Evolutionary conservation across 2,329 filamentous ascomycete species (phyloP), one percentile per base, ranked within the genome.

Genomic region (Fusarium musae): DNA sequence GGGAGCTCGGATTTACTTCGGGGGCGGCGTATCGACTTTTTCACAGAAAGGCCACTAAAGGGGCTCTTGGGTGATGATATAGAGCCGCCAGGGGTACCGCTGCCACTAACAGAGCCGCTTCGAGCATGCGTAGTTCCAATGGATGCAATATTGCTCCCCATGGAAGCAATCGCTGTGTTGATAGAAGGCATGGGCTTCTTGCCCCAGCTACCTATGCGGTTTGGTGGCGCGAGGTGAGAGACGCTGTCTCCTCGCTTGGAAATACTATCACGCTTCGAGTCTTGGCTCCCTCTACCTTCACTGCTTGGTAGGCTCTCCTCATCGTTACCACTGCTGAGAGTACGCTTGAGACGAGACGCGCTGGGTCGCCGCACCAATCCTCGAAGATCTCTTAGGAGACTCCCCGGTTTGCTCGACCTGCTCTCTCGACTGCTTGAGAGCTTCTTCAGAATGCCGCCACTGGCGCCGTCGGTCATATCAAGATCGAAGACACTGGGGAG

Each of bases 401-500:
- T 78, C 30, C 83, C 75, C 86, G 85, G 78, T 86, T 90, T 50
- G 87, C 85, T 69, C 44, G 83, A 82, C 66, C 77, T 81, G 23
- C 80, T 80, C n/a, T 84, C 83, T 56, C 86, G 82, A 76, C 84
- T 86, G 72, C 91, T 84, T 12, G 87, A 89, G 47, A 89, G 82
- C 79, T 89, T 90, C 77, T 92, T 93, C 44, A 93, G 80, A 43
- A 93, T 85, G 30, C 90, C 89, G 61, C 87, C 87, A 13, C 85
- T 85, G 47, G 92, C 83, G 23, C 87, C 89, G 42, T 87, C 88
- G 49, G 92, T 79, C 17, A 80, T 72, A 28, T 84, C 90, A 34
- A 90, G 82, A 63, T 93, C 91, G 9, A 84, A 72, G 62, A 87
- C 75, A 73, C 87, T 90, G 4, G 91, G 89, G 54, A 92, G 84